Percentiles rank a stretch among this genome's conserved stretches.
These are phyloP conservation scores for Fusarium hainanense DNA, from an alignment of 2,329 filamentous ascomycete genomes.

Conservation along the genomic window DNA sequence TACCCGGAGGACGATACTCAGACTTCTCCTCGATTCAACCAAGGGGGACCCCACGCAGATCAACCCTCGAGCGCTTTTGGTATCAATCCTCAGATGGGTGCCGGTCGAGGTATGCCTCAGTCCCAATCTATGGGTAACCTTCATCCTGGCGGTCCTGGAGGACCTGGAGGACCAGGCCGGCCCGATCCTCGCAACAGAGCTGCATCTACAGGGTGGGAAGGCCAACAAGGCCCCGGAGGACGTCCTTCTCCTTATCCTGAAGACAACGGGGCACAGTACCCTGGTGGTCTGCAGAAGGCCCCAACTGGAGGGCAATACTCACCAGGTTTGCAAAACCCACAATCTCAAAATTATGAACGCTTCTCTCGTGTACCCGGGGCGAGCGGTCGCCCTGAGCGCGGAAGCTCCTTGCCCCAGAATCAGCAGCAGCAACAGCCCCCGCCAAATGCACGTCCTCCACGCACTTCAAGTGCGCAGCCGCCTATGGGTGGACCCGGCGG, in stretches of 20 bases:
- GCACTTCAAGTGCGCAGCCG: slow-evolving; percentile 41
- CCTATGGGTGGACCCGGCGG: slow-evolving; percentile 39
- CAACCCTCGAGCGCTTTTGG: slow-evolving; percentile 65
- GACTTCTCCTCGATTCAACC: slow-evolving; percentile 56
- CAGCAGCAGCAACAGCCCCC: slow-evolving; percentile 26
- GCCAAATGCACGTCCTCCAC: slow-evolving; percentile 30
- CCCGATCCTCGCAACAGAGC: slow-evolving; percentile 57
- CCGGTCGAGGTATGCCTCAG: slow-evolving; percentile 52
- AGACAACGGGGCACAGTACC: slow-evolving; percentile 43
- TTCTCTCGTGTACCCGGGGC: slow-evolving; percentile 49
- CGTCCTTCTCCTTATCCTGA: slow-evolving; percentile 44
- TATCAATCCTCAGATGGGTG: slow-evolving; percentile 58
- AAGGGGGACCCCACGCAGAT: slow-evolving; percentile 61
- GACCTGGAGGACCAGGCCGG: slow-evolving; percentile 48
- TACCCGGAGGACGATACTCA: slow-evolving; percentile 73
- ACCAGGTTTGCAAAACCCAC: slow-evolving; percentile 36
- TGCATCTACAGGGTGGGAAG: slow-evolving; percentile 58
- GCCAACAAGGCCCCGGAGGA: slow-evolving; percentile 36
- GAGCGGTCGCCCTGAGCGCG: slow-evolving; percentile 48
- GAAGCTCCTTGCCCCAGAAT: slow-evolving; percentile 49
- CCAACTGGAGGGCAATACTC: slow-evolving; percentile 41
- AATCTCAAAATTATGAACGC: slow-evolving; percentile 45
- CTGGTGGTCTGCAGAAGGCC: slow-evolving; percentile 46
- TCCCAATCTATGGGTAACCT: slow-evolving; percentile 61
- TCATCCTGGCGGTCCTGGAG: slow-evolving; percentile 54